Evolutionary conservation across 179 eudicot genomes (phyloP).

Genomic region (Nepenthes alata): DNA sequence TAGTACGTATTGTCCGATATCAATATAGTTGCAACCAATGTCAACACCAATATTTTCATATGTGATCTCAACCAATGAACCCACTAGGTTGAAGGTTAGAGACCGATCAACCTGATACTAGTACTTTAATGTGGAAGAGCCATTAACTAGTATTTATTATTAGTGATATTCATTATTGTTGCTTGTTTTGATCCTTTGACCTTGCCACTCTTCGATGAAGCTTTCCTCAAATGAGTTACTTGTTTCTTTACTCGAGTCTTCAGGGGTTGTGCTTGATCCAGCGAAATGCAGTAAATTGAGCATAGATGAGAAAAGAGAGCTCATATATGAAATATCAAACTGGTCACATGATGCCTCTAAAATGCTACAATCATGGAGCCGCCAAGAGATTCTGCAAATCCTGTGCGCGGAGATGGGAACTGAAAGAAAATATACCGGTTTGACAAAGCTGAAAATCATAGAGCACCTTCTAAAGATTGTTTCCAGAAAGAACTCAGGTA

Average conservation of each 20-base stretch:
- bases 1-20: too few relatives aligned
- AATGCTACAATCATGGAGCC: conserved; percentile 70
- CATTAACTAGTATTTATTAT: too few relatives aligned
- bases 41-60: too few relatives aligned
- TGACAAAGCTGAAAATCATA: conserved; percentile 70
- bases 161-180: neutral
- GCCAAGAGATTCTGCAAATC: conserved; percentile 69
- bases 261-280: conserved; percentile 54
- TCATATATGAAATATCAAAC: conserved; percentile 58
- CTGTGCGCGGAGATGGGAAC: conserved; percentile 82
- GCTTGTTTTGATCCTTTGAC: neutral
- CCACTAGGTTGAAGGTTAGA: too few relatives aligned
- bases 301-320: conserved; percentile 67
- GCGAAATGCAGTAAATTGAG: conserved; percentile 51
- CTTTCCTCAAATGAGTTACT: neutral
- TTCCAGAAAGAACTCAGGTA: conserved; percentile 38
- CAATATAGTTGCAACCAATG: too few relatives aligned
- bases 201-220: neutral
- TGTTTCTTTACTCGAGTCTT: conserved; percentile 3
- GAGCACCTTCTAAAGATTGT: conserved; percentile 71
- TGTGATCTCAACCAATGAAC: too few relatives aligned
- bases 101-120: too few relatives aligned
- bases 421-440: conserved; percentile 85
- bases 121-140: too few relatives aligned
- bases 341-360: conserved; percentile 58